Evolutionary conservation across 768 basidiomycete species (phyloP), one percentile per base, ranked within the genome.

Genomic region (Mycena rebaudengoi): DNA sequence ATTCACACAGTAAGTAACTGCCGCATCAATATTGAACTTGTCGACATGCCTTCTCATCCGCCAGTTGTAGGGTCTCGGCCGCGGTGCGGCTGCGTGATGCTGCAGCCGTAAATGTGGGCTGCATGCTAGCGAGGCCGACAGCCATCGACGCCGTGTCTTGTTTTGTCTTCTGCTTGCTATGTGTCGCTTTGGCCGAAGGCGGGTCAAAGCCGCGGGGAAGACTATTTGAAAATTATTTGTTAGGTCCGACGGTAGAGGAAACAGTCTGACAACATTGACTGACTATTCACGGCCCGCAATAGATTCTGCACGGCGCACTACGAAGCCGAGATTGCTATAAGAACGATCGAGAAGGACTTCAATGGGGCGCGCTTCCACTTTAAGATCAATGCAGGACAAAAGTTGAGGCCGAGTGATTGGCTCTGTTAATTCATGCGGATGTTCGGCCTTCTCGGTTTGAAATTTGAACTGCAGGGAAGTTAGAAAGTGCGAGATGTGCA

Each of bases 291-390:
- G 60, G 12, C 26, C 51, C 1, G 44, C 44, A 30, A 61, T 61
- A 7, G 39, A 53, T 1, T 39, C 35, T 18, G 41, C 25, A 20
- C 33, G 32, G 10, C 45, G 23, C 0, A 46, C 50, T 5, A 53
- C 8, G 20, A 61, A 53, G 1, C 60, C 60, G 23, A 61, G 32
- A 46, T 61, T 61, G 41, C 50, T 46, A 21, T 61, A 61, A 21
- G 60, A 61, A 4, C 60, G 60, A 46, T 61, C 60, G 3, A 53
- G 2, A 3, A 25, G 30, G 26, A 53, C 33, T 25, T 61, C 33
- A 12, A 23, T 10, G 28, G 50, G 51, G 1, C 32, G 41, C 7
- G 25, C 16, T 45, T 53, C 60, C 10, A 61, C 51, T 32, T 53
- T 40, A 14, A 61, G 33, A 32, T 61, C 60, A 2, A 61, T 51